phyloP scores from a whole-genome alignment of 148 eudicot genomes.

The Vaccinium darrowii region DNA sequence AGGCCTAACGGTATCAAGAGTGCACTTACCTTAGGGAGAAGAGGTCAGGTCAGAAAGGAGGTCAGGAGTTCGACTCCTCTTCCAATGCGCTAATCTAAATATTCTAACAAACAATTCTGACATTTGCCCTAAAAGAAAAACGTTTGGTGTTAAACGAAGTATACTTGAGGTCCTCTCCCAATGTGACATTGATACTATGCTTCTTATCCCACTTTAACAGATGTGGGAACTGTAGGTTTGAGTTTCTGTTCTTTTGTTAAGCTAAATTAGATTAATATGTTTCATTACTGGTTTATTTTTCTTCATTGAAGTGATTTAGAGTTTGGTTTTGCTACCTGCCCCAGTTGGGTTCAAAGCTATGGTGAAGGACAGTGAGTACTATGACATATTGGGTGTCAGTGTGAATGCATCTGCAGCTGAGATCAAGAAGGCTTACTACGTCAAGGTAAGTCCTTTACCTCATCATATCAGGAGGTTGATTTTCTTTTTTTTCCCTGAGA shows the following conservation, averaged over 20 bases:
- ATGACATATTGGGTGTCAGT: slow-evolving; percentile 73
- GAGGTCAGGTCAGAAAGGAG: too few relatives aligned
- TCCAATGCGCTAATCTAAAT: too few relatives aligned
- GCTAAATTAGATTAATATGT: neutral
- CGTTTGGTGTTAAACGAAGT: neutral
- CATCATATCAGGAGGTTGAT: neutral
- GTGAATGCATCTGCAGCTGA: slow-evolving; percentile 67
- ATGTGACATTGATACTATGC: neutral
- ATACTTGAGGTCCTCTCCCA: neutral
- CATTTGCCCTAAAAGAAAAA: too few relatives aligned
- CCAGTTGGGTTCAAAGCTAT: slow-evolving; percentile 27
- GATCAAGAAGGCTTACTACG: slow-evolving; percentile 86
- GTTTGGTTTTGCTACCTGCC: neutral
- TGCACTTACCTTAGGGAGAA: too few relatives aligned
- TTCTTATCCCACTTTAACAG: neutral
- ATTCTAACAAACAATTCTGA: too few relatives aligned
- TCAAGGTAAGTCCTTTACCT: slow-evolving; percentile 40
- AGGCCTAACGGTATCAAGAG: too few relatives aligned
- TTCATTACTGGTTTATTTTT: neutral
- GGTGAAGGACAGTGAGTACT: slow-evolving; percentile 87
- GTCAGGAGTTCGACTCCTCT: too few relatives aligned
- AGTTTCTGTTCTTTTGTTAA: neutral
- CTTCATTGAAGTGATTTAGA: neutral
- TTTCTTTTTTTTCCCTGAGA: too few relatives aligned
- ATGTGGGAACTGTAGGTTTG: neutral